phyloP scores from a whole-genome alignment of 2,329 filamentous ascomycete species.

The Colletotrichum sp. region DNA sequence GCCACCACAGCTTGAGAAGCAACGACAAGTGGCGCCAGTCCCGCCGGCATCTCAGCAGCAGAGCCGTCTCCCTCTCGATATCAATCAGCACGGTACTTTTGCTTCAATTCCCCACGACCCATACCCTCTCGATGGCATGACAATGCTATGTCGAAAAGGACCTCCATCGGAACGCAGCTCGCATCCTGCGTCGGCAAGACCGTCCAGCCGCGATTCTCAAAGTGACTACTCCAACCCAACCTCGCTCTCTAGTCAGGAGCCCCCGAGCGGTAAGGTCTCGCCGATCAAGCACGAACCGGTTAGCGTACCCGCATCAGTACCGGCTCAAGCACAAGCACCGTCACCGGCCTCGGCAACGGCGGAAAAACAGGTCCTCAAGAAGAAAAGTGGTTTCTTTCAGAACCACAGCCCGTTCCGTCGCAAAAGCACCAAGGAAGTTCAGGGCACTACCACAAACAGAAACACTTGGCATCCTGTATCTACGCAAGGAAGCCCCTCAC shows the following conservation, averaged over 20 bases:
- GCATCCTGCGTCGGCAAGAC: constrained; percentile 66
- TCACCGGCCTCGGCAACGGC: constrained; percentile 58
- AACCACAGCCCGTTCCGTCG: constrained; percentile 91
- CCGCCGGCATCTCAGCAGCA: constrained; percentile 27
- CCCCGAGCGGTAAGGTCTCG: constrained; percentile 74
- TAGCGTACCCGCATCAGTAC: constrained; percentile 48
- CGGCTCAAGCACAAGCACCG: constrained; percentile 64
- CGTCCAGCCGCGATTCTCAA: constrained; percentile 84
- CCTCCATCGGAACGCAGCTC: constrained; percentile 61
- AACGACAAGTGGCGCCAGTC: constrained; percentile 1
- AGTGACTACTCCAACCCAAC: constrained; percentile 92
- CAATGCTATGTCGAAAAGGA: constrained; percentile 88
- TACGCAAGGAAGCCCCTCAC: constrained; percentile 32
- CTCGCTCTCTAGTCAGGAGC: constrained; percentile 86
- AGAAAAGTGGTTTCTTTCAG: constrained; percentile 88
- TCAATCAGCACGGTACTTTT: constrained; percentile 64
- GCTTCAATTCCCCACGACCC: constrained; percentile 85
- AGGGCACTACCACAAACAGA: constrained; percentile 47
- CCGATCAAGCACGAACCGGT: constrained; percentile 69
- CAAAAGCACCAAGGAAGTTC: constrained; percentile 82
- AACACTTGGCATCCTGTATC: constrained; percentile 63
- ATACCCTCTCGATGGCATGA: constrained; percentile 95
- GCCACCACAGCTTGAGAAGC: neutral
- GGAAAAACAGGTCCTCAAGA: constrained; percentile 63
- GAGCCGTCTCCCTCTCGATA: constrained; percentile 47